A percentile compares a stretch with the other conserved stretches of the same genome.
Evolutionary conservation across 371 early-diverging fungal genomes (phyloP).

Genomic region (Saksenaea oblongispora): DNA sequence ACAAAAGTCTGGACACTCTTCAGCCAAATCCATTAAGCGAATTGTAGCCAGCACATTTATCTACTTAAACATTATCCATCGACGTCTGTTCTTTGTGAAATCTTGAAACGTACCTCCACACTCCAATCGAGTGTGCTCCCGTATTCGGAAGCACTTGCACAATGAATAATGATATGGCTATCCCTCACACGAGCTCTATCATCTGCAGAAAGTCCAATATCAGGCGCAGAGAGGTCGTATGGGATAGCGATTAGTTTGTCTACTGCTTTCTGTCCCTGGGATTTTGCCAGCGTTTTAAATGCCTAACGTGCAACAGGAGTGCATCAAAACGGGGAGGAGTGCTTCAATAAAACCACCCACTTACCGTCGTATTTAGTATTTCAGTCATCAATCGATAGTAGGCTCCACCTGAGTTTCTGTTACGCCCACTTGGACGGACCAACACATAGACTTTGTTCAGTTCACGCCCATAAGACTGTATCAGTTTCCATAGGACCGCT

Average conservation of each 20-base stretch:
- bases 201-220: constrained; percentile 44
- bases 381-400: constrained; percentile 26
- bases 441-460: constrained; percentile 29
- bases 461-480: constrained; percentile 20
- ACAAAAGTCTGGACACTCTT: constrained; percentile 28
- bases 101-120: constrained; percentile 34
- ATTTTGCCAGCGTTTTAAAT: constrained; percentile 12
- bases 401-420: constrained; percentile 20
- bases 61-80: constrained; percentile 9
- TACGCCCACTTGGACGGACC: constrained; percentile 29
- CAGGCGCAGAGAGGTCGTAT: constrained; percentile 46
- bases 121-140: constrained; percentile 45
- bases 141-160: constrained; percentile 54
- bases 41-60: constrained; percentile 53
- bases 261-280: constrained; percentile 11
- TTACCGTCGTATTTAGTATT: constrained; percentile 24
- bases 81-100: background rate
- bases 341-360: background rate
- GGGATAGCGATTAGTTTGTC: constrained; percentile 49
- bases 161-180: constrained; percentile 47
- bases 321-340: background rate
- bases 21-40: constrained; percentile 50
- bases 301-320: constrained; percentile 11
- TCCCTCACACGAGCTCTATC: constrained; percentile 41
- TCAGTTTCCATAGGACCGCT: constrained; percentile 48